Percentiles rank a stretch among this genome's conserved stretches.
Conservation (phyloP, 768 basidiomycete species). For the Amanita fuliginea region DNA sequence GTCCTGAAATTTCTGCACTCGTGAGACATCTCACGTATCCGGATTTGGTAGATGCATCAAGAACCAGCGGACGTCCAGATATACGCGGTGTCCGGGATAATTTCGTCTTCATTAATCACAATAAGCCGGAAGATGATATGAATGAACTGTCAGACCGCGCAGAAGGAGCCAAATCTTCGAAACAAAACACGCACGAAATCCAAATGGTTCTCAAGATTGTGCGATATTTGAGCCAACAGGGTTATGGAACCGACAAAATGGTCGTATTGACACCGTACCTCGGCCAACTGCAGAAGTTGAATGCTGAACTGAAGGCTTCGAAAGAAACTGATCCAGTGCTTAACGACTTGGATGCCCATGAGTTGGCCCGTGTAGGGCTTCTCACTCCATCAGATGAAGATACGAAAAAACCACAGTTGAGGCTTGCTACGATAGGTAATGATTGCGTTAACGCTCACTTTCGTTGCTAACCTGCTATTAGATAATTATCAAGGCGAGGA, state of each 20-base stretch:
- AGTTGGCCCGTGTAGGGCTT: slow-evolving; percentile 48
- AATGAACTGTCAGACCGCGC: slow-evolving; percentile 27
- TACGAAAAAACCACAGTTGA: slow-evolving; percentile 31
- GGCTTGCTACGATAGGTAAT: slow-evolving; percentile 56
- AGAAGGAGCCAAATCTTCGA: slow-evolving; percentile 44
- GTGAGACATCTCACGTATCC: slow-evolving; percentile 57
- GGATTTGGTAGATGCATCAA: slow-evolving; percentile 42
- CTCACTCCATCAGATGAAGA: slow-evolving; percentile 25
- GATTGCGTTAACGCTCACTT: neutral
- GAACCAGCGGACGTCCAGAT: slow-evolving; percentile 36
- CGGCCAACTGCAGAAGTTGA: slow-evolving; percentile 48
- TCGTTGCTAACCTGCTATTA: slow-evolving; percentile 13
- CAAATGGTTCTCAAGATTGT: slow-evolving; percentile 58
- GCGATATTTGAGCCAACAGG: slow-evolving; percentile 55
- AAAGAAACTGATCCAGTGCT: slow-evolving; percentile 41
- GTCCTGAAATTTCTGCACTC: slow-evolving; percentile 58
- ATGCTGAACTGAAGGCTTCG: slow-evolving; percentile 29
- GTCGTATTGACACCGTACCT: slow-evolving; percentile 64
- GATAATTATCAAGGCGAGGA: slow-evolving; percentile 77
- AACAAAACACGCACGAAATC: slow-evolving; percentile 50
- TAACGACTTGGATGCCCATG: slow-evolving; percentile 50
- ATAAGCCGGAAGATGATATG: slow-evolving; percentile 40
- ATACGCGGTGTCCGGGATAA: slow-evolving; percentile 46
- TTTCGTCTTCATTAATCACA: slow-evolving; percentile 51
- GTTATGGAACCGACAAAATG: slow-evolving; percentile 47